These are phyloP conservation scores for Kodamaea laetipori DNA, from an alignment of 805 yeast genomes.

Conservation along the genomic window DNA sequence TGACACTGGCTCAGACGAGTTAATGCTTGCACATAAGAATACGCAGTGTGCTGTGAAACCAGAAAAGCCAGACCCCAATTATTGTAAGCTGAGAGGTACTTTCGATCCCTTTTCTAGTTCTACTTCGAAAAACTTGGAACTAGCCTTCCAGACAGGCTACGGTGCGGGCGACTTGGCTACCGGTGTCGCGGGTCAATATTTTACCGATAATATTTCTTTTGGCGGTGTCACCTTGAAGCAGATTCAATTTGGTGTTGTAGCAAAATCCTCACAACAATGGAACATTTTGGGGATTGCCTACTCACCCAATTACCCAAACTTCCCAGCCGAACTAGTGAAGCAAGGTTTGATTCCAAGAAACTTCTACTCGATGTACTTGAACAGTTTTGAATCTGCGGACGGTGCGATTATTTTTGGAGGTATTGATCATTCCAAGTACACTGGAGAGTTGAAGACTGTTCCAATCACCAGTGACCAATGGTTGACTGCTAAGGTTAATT, in stretches of 20 bases:
- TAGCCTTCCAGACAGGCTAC: background rate
- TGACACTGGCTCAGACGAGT: constrained; percentile 15
- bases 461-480: background rate
- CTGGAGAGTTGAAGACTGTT: constrained; percentile 42
- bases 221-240: constrained; percentile 11
- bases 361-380: constrained; percentile 28
- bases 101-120: background rate
- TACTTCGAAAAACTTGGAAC: background rate
- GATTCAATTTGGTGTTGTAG: constrained; percentile 8
- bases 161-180: constrained; percentile 4
- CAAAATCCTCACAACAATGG: background rate
- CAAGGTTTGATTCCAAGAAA: constrained; percentile 27
- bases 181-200: constrained; percentile 6
- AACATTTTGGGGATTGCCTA: constrained; percentile 16
- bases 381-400: constrained; percentile 17
- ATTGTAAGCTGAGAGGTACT: background rate
- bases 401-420: constrained; percentile 68
- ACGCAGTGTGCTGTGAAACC: background rate
- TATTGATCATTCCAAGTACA: constrained; percentile 61
- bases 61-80: background rate
- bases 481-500: constrained; percentile 1
- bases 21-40: constrained; percentile 6
- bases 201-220: constrained; percentile 7
- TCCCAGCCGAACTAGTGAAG: constrained; percentile 24
- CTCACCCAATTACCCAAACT: constrained; percentile 16